These are phyloP conservation scores for Climacium dendroides DNA, from an alignment of 225 moss, liverwort and hornwort genomes.

Conservation along the genomic window DNA sequence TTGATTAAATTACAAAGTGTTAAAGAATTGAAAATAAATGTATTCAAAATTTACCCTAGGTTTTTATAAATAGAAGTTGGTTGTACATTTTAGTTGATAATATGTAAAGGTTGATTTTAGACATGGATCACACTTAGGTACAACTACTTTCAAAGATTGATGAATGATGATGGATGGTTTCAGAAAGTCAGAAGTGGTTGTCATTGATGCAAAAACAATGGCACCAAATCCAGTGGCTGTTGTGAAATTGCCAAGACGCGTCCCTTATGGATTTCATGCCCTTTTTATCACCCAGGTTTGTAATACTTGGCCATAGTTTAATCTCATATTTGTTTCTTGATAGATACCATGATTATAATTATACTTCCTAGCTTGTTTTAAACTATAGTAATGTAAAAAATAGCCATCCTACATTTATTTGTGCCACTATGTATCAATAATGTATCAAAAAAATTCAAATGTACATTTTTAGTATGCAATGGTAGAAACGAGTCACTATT, in stretches of 20 bases:
- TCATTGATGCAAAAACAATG: not conserved
- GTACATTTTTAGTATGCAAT: not conserved
- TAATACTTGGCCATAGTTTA: not conserved
- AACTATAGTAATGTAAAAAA: too few species aligned
- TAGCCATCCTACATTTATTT: not conserved
- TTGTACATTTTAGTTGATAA: not conserved
- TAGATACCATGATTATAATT: not conserved
- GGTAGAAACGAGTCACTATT: not conserved
- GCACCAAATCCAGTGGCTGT: not conserved
- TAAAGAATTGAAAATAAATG: not conserved
- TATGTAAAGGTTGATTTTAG: not conserved
- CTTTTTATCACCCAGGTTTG: not conserved
- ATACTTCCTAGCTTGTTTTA: not conserved
- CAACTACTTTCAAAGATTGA: not conserved
- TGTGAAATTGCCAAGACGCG: not conserved
- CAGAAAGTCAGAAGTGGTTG: not conserved
- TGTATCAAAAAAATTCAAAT: not conserved
- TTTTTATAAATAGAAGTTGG: not conserved
- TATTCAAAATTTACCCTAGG: accelerated
- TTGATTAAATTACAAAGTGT: not conserved
- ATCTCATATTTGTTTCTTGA: not conserved
- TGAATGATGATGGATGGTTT: not conserved
- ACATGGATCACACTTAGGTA: not conserved
- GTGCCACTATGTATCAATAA: not conserved
- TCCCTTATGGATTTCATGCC: not conserved